Evolutionary conservation across 2,329 filamentous ascomycete genomes (phyloP), one percentile per base, ranked within the genome.

Genomic region (Torrubiellomyces zombiae): DNA sequence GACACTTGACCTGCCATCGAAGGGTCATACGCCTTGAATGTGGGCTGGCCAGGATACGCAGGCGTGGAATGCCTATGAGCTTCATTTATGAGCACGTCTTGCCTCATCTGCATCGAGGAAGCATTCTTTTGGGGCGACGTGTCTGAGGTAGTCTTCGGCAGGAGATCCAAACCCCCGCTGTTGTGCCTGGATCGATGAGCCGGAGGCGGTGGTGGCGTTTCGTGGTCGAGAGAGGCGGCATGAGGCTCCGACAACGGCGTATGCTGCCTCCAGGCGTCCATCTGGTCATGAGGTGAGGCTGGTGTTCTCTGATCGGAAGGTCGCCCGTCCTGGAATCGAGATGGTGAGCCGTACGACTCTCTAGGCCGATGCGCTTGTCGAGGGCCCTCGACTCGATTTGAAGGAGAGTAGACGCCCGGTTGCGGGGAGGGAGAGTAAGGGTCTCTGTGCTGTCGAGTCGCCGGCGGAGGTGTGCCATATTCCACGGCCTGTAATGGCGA

Each of bases 51-150:
- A 3, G 63, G 61, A 27, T 70, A 69, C 1, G 58, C 47, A 3
- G 55, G 44, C 10, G 50, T 41, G 0, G 64, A 63, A 20, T 63
- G 50, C 20, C 67, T 53, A 38, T 70, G 66, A 4, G 67, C 66
- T 38, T 69, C 65, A 26, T 48, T 65, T 30, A 60, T 56, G 32
- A 71, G 40, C 8, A 71, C 65, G 28, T 70, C 66, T 21, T 68
- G 63, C 28, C 65, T 56, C 63, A 72, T 70, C 3, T 53, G 53
- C 50, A 65, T 62, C 2, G 53, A 51, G 2, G 50, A 51, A 2
- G 50, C 48, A 3, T 48, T 46, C 37, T 61, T 63, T 19, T 48
- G 49, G 11, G 51, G 42, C 3, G 52, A 44, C 4, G 40, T 32
- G 16, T 66, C 61, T 27, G 48, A 55, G 22, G 45, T 47, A 24